Conservation (phyloP, 2,329 filamentous ascomycete genomes). For the Gremmenia infestans region DNA sequence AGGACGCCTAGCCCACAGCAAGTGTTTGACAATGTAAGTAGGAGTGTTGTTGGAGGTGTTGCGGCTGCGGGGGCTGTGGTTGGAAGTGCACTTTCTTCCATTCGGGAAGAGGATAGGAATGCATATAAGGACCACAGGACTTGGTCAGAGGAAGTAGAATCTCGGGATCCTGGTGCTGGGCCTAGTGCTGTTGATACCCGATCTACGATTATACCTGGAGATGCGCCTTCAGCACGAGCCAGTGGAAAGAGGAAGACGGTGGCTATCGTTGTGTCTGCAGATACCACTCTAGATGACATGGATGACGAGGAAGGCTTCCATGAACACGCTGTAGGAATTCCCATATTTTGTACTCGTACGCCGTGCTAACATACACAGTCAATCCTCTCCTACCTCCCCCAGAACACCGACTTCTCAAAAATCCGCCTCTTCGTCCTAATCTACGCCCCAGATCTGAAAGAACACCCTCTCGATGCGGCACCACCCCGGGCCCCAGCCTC, state of each 20-base stretch:
- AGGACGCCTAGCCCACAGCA: conserved; percentile 84
- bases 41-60: conserved; percentile 73
- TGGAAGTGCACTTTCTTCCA: conserved; percentile 75
- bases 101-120: conserved; percentile 76
- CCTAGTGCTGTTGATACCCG: conserved; percentile 22
- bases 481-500: conserved; percentile 58
- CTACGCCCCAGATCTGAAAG: conserved; percentile 76
- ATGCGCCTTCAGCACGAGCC: conserved; percentile 26
- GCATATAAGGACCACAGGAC: conserved; percentile 82
- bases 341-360: neutral
- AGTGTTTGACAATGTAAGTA: conserved; percentile 77
- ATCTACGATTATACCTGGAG: conserved; percentile 18
- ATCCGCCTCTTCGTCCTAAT: conserved; percentile 84
- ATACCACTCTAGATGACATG: conserved; percentile 53
- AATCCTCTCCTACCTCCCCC: conserved; percentile 83
- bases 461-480: conserved; percentile 49
- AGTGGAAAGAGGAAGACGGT: conserved; percentile 62
- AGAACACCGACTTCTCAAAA: conserved; percentile 65
- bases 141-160: conserved; percentile 86
- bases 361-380: conserved; percentile 47
- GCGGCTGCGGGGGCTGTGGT: conserved; percentile 78
- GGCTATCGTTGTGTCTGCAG: conserved; percentile 83
- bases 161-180: conserved; percentile 46
- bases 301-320: conserved; percentile 58
- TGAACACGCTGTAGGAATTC: conserved; percentile 71